Evolutionary conservation across 2,329 filamentous ascomycete species (phyloP).

Genomic region (Penicillium frequentans): DNA sequence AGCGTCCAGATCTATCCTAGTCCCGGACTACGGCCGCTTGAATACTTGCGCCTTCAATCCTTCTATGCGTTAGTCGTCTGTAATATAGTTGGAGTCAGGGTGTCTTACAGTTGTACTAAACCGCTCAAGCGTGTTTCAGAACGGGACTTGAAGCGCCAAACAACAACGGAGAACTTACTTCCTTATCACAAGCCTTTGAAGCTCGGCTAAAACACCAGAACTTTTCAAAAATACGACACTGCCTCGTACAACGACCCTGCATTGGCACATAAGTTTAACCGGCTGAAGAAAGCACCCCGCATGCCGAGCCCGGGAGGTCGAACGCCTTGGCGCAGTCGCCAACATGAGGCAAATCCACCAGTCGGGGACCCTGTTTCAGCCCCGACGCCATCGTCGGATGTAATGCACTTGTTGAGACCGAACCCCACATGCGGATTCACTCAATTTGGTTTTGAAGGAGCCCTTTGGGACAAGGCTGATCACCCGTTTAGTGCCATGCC

Average conservation of each 20-base stretch:
- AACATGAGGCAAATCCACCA: neutral
- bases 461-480: neutral
- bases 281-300: neutral
- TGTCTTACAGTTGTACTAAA: neutral
- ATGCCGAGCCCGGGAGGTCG: neutral
- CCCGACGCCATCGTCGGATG: neutral
- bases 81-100: neutral
- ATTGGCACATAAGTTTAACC: neutral
- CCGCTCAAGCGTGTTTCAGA: neutral
- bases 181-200: neutral
- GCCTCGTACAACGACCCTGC: neutral
- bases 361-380: neutral
- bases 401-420: neutral
- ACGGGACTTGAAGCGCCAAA: neutral
- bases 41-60: neutral
- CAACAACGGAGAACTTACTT: neutral
- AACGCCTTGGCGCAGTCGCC: neutral
- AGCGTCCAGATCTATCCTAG: neutral
- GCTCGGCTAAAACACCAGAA: neutral
- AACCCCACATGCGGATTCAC: conserved; percentile 6
- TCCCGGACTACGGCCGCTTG: neutral
- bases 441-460: neutral
- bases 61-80: neutral
- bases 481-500: neutral
- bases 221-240: too few relatives aligned